These are phyloP conservation scores for Cladosporium austrohemisphaericum DNA, from an alignment of 2,329 filamentous ascomycete genomes.

Conservation along the genomic window DNA sequence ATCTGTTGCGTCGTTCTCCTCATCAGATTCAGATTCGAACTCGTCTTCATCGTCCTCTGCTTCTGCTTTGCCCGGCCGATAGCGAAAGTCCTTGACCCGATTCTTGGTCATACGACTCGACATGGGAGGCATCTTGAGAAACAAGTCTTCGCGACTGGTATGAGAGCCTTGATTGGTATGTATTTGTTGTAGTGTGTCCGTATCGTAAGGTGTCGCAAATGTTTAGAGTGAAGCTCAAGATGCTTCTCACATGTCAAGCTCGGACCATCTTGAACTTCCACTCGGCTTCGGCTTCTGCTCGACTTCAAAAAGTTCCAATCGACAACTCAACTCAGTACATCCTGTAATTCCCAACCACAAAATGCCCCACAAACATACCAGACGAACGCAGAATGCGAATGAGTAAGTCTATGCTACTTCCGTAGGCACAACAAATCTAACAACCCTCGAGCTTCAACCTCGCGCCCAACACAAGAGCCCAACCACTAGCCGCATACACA, in stretches of 20 bases:
- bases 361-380: constrained; percentile 34
- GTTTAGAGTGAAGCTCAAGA: no score
- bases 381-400: constrained; percentile 41
- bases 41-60: constrained; percentile 46
- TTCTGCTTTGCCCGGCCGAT: constrained; percentile 77
- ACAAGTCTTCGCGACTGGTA: not conserved
- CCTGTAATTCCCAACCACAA: not conserved
- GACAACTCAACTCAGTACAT: not conserved
- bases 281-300: no score
- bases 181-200: no score
- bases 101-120: constrained; percentile 84
- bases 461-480: constrained; percentile 57
- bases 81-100: constrained; percentile 71
- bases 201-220: not conserved
- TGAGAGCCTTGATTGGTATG: no score
- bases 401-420: constrained; percentile 43
- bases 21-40: constrained; percentile 45
- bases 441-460: constrained; percentile 53
- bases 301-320: constrained; percentile 13
- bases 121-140: constrained; percentile 59
- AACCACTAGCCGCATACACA: constrained; percentile 55
- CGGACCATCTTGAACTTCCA: no score
- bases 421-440: no score
- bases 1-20: constrained; percentile 49
- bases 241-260: no score